phyloP scores from a whole-genome alignment of 2,329 filamentous ascomycete genomes.

The Chalaropsis thielavioides region DNA sequence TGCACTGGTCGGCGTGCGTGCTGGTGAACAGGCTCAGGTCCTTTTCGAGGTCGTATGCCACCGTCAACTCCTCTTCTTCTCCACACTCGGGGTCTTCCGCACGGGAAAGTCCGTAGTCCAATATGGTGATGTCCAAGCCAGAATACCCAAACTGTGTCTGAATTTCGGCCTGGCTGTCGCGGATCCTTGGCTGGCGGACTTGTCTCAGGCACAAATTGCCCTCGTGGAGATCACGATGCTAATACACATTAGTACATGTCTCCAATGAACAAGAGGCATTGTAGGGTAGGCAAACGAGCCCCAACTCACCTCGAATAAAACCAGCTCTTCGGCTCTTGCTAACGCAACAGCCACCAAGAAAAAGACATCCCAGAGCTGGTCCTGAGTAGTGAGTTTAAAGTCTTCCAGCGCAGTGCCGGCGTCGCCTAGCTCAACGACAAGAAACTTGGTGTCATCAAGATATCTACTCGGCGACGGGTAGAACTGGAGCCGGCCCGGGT shows the following conservation, averaged over 20 bases:
- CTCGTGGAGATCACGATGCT: conserved; percentile 53
- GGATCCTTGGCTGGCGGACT: conserved; percentile 23
- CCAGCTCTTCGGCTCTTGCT: conserved; percentile 42
- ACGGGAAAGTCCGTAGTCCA: conserved; percentile 51
- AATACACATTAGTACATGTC: conserved; percentile 17
- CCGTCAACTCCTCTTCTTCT: conserved; percentile 26
- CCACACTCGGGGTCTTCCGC: conserved; percentile 32
- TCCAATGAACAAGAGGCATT: neutral
- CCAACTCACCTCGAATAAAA: conserved; percentile 43
- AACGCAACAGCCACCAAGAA: conserved; percentile 45
- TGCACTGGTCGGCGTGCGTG: conserved; percentile 44
- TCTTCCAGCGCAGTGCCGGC: conserved; percentile 47
- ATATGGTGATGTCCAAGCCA: conserved; percentile 47
- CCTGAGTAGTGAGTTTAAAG: conserved; percentile 33
- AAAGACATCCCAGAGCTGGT: conserved; percentile 50
- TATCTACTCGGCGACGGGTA: conserved; percentile 49
- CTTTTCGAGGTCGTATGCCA: conserved; percentile 45
- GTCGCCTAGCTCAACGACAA: conserved; percentile 50
- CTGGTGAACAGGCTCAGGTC: conserved; percentile 47
- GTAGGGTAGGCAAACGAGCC: too few species aligned
- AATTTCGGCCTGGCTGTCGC: conserved; percentile 3
- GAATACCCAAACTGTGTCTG: conserved; percentile 38
- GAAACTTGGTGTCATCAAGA: conserved; percentile 41
- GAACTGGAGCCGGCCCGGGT: conserved; percentile 43
- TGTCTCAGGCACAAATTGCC: conserved; percentile 47